Evolutionary conservation across 768 basidiomycete species (phyloP).

Genomic region (Lactarius quietus): DNA sequence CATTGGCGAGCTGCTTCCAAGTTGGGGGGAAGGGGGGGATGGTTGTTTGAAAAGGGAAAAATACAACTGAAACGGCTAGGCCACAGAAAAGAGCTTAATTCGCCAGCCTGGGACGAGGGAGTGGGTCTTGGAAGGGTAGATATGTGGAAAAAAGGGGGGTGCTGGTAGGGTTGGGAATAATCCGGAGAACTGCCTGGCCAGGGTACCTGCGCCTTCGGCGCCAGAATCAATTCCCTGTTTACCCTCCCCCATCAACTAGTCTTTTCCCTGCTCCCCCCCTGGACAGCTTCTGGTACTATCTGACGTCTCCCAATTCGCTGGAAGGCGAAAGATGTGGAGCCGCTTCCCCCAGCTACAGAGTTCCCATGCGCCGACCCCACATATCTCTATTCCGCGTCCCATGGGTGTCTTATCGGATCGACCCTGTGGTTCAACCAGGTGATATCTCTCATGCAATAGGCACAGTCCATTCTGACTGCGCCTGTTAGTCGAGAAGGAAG

Average conservation of each 20-base stretch:
- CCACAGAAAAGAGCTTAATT: background rate
- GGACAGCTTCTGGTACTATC: background rate
- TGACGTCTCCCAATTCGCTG: background rate
- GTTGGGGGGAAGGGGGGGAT: background rate
- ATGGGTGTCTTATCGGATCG: background rate
- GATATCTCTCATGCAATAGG: background rate
- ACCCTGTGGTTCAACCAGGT: background rate
- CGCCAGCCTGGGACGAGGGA: background rate
- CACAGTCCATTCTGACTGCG: no score
- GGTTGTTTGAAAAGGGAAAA: background rate
- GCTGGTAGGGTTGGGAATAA: no score
- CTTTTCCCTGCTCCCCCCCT: background rate
- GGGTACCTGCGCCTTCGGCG: background rate
- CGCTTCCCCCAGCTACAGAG: background rate
- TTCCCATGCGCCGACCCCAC: background rate
- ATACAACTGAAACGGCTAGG: background rate
- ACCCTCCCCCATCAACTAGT: background rate
- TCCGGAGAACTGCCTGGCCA: no score
- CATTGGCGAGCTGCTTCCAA: background rate
- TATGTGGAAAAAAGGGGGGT: no score
- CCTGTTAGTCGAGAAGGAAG: background rate
- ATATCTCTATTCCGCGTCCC: no score
- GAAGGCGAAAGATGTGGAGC: background rate
- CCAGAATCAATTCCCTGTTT: background rate
- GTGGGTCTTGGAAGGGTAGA: background rate